A percentile compares a stretch with the other conserved stretches of the same genome.
These are phyloP conservation scores for Naganishia onofrii DNA, from an alignment of 768 basidiomycete species.

Conservation along the genomic window DNA sequence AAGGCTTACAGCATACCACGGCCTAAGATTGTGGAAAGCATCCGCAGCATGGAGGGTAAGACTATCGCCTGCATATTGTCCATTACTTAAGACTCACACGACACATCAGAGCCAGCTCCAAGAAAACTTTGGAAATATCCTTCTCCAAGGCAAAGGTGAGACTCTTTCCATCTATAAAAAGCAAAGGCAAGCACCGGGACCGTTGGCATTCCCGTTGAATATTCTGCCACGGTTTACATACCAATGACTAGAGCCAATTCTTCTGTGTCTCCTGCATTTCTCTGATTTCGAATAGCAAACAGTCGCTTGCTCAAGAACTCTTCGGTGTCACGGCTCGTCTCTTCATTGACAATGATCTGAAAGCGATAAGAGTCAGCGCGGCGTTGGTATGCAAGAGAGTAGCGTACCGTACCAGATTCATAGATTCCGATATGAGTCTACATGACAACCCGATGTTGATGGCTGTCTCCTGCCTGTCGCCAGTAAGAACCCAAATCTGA, in stretches of 20 bases:
- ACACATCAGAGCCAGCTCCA: conserved; percentile 95
- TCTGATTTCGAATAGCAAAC: conserved; percentile 87
- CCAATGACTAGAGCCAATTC: conserved; percentile 94
- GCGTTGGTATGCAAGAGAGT: background rate
- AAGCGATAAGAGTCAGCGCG: background rate
- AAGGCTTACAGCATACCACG: conserved; percentile 82
- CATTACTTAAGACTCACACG: conserved; percentile 55
- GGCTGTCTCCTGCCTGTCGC: conserved; percentile 96
- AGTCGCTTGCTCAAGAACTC: conserved; percentile 85
- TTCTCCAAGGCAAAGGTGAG: conserved; percentile 89
- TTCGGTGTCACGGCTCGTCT: conserved; percentile 71
- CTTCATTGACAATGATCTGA: conserved; percentile 92
- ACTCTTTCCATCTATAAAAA: conserved; percentile 80
- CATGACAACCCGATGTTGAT: conserved; percentile 99
- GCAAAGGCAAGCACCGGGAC: conserved; percentile 24
- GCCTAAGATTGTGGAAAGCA: conserved; percentile 54
- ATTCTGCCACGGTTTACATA: conserved; percentile 52
- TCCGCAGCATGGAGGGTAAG: background rate
- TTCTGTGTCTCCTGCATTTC: conserved; percentile 85
- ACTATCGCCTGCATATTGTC: background rate
- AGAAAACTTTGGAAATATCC: conserved; percentile 79
- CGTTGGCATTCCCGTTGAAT: background rate
- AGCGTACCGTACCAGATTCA: conserved; percentile 75
- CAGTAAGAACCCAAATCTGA: conserved; percentile 94
- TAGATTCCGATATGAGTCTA: conserved; percentile 92